Evolutionary conservation across 2,329 filamentous ascomycete species (phyloP), one percentile per base, ranked within the genome.

Genomic region (Aspergillus quadrilineatus): DNA sequence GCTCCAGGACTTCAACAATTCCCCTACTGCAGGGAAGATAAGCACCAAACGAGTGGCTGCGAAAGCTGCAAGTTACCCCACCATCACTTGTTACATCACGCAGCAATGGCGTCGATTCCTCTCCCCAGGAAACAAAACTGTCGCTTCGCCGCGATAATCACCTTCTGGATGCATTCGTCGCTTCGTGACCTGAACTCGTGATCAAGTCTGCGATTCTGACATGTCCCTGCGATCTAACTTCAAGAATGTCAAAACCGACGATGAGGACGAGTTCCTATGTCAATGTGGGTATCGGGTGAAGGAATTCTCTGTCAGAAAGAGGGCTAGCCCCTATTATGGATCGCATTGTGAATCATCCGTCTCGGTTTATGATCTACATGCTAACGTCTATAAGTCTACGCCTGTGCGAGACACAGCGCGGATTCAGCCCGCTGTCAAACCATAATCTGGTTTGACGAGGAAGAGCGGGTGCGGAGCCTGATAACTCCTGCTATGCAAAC

Each of bases 401-500:
- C 43, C 1, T 56, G 55, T 30, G 14, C 36, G n/a, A 56, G 53
- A 39, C 26, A 44, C 26, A n/a, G n/a, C 36, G 8, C 22, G 4
- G 55, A 56, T 32, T 28, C 48, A 10, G 32, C 32, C 29, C 34
- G 37, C 26, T 56, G 55, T 26, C 2, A 6, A 2, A 43, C 29
- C 1, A 42, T 6, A 39, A 49, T 56, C 17, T 56, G 55, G 55
- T 48, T 42, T 22, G 36, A 49, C 15, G 55, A 56, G 29, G n/a
- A 17, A 15, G 43, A 48, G 7, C 14, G n/a, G 14, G 49, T 56
- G 17, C 15, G 30, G 29, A 29, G 14, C 3, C 10, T 37, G 10
- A 49, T 53, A 26, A 49, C 48, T 8, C 37, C 43, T 1, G 37
- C 36, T 3, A 39, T 51, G 49, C 45, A 29, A 37, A 32, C 49